Conservation (phyloP, 2,329 filamentous ascomycete genomes). For the Zymoseptoria tritici region DNA sequence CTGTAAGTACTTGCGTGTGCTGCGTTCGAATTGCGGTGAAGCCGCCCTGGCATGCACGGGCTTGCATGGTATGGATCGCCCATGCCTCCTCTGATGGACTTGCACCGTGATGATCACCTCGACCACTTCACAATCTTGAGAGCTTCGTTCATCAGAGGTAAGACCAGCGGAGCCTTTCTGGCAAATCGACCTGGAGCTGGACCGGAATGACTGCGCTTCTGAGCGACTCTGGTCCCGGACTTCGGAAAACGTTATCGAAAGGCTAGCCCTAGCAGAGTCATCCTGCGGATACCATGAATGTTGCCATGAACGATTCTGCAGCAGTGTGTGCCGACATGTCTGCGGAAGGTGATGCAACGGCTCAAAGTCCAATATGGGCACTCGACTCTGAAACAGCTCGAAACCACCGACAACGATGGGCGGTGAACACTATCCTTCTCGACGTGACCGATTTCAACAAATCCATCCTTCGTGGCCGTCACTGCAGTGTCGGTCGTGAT, state of each 20-base stretch:
- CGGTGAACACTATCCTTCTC: too few relatives aligned
- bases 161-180: not conserved
- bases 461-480: too few relatives aligned
- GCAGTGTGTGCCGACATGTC: too few relatives aligned
- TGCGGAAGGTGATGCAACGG: too few relatives aligned
- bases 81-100: slow-evolving; percentile 7
- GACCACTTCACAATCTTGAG: not conserved
- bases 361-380: too few relatives aligned
- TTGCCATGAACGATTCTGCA: not conserved
- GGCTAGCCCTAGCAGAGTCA: not conserved
- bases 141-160: not conserved
- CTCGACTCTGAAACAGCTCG: too few relatives aligned
- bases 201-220: not conserved
- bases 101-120: not conserved
- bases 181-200: not conserved
- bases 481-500: not conserved
- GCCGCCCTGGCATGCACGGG: slow-evolving; percentile 14
- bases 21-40: slow-evolving; percentile 12
- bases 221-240: not conserved
- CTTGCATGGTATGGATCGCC: slow-evolving; percentile 9
- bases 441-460: too few relatives aligned
- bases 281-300: not conserved
- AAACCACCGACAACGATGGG: too few relatives aligned
- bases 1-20: slow-evolving; percentile 27
- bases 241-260: not conserved